Evolutionary conservation across 148 eudicot species (phyloP).

Genomic region (Rhododendron williamsianum): DNA sequence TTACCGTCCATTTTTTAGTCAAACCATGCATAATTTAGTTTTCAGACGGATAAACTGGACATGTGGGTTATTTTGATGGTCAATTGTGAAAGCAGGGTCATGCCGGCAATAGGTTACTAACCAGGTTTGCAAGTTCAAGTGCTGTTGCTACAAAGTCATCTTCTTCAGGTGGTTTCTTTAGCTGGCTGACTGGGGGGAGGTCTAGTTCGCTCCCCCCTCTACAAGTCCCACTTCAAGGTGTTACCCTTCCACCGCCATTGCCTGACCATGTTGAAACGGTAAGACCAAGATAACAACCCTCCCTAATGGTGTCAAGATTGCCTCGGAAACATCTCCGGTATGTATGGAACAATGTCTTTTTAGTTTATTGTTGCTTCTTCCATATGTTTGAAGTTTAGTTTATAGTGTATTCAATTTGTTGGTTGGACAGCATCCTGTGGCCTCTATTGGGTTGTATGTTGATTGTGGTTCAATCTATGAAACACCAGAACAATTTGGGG

Average conservation of each 20-base stretch:
- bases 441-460: slow-evolving; percentile 81
- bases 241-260: slow-evolving; percentile 54
- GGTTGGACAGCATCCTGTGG: slow-evolving; percentile 60
- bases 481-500: slow-evolving; percentile 62
- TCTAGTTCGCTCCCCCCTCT: slow-evolving; percentile 60
- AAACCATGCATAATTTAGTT: not conserved
- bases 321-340: slow-evolving; percentile 81
- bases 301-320: slow-evolving; percentile 75
- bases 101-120: slow-evolving; percentile 35
- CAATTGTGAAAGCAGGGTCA: slow-evolving; percentile 40
- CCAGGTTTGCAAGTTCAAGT: slow-evolving; percentile 74
- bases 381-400: not conserved
- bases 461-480: slow-evolving; percentile 88
- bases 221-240: slow-evolving; percentile 71
- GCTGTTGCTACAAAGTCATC: slow-evolving; percentile 61
- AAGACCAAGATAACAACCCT: slow-evolving; percentile 81
- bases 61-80: slow-evolving; percentile 6
- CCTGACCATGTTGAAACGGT: slow-evolving; percentile 70
- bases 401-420: not conserved
- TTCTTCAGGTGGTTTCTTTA: slow-evolving; percentile 61
- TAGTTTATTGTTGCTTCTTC: not conserved
- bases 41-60: not conserved
- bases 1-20: not conserved
- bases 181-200: slow-evolving; percentile 67
- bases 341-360: slow-evolving; percentile 11